Evolutionary conservation across 345 rosid genomes (phyloP).

Genomic region (Lenwebbia sp.): DNA sequence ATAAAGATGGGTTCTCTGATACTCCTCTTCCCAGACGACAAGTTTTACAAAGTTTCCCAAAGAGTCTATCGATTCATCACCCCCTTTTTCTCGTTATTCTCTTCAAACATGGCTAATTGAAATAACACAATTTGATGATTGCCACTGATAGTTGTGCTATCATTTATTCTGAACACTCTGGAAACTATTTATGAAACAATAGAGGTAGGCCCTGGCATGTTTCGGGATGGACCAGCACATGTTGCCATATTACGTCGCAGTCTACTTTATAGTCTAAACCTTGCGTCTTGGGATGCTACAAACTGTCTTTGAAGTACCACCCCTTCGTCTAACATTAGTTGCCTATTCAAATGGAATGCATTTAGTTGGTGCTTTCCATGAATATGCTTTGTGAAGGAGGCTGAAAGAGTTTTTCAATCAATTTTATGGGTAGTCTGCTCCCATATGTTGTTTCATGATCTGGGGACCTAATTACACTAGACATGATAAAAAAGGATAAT

Average conservation of each 20-base stretch:
- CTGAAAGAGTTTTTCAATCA: background rate
- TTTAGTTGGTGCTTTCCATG: background rate
- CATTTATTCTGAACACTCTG: background rate
- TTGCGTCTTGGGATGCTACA: background rate
- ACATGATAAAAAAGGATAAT: background rate
- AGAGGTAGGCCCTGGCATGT: background rate
- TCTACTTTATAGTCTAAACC: background rate
- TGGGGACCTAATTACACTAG: background rate
- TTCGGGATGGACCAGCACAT: background rate
- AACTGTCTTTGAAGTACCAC: background rate
- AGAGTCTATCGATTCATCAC: background rate
- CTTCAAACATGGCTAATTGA: background rate
- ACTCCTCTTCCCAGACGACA: background rate
- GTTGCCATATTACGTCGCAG: background rate
- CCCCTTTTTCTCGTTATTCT: background rate
- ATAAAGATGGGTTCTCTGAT: background rate
- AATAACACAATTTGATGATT: background rate
- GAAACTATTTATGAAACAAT: background rate
- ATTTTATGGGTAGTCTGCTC: background rate
- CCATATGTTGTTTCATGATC: background rate
- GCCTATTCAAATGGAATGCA: background rate
- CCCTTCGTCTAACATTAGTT: background rate
- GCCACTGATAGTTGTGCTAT: background rate
- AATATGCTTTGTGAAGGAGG: background rate
- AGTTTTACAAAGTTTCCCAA: background rate